A percentile compares a stretch with the other conserved stretches of the same genome.
Evolutionary conservation across 2,329 filamentous ascomycete species (phyloP).

Genomic region (Mollisia scopiformis): DNA sequence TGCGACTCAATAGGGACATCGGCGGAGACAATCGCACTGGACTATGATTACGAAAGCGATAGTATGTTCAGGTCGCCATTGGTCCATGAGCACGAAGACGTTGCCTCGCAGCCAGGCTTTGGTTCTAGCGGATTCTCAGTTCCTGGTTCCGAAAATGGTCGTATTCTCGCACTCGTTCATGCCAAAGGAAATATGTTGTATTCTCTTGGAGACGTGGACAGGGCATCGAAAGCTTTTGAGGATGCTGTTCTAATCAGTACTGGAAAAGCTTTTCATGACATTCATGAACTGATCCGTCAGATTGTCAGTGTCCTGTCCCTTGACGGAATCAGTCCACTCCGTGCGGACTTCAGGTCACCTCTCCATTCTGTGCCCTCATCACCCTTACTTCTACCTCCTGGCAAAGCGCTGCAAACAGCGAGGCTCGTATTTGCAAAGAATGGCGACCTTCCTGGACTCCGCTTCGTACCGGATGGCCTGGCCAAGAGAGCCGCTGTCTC

Average conservation of each 20-base stretch:
- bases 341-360: conserved; percentile 26
- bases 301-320: conserved; percentile 73
- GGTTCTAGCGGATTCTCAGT: conserved; percentile 85
- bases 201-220: conserved; percentile 77
- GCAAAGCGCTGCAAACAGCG: conserved; percentile 81
- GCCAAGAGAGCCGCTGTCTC: conserved; percentile 81
- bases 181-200: conserved; percentile 99
- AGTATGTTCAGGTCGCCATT: conserved; percentile 20
- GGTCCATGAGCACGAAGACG: conserved; percentile 23
- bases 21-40: conserved; percentile 32
- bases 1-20: conserved; percentile 26
- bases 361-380: conserved; percentile 9
- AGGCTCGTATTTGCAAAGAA: conserved; percentile 77
- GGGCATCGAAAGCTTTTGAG: conserved; percentile 88
- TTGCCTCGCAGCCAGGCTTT: conserved; percentile 49
- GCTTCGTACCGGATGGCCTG: conserved; percentile 69
- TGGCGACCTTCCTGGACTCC: conserved; percentile 80
- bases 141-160: conserved; percentile 84
- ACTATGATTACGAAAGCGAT: conserved; percentile 34
- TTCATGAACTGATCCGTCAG: conserved; percentile 76
- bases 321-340: conserved; percentile 42
- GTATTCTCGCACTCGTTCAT: conserved; percentile 91
- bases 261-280: conserved; percentile 69
- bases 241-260: conserved; percentile 90
- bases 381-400: conserved; percentile 80